phyloP scores from a whole-genome alignment of 495 filamentous ascomycete genomes.

The Tuber magnatum region DNA sequence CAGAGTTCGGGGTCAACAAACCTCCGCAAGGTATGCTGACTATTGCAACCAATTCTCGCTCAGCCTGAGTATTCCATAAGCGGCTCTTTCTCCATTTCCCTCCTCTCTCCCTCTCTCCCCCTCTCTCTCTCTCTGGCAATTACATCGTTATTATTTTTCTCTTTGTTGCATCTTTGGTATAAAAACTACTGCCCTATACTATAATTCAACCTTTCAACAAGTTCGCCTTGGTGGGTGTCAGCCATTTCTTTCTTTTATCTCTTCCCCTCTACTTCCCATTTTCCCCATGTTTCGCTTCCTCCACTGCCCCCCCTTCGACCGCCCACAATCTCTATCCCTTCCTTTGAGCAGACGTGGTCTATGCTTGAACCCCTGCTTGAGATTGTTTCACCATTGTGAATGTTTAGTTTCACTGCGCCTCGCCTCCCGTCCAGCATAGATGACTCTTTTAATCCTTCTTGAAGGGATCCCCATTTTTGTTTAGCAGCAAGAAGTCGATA shows the following conservation, averaged over 20 bases:
- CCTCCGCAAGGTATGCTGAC: neutral
- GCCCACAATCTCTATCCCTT: constrained; percentile 27
- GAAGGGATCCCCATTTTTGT: constrained; percentile 26
- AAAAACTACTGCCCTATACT: constrained; percentile 31
- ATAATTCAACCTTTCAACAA: constrained; percentile 30
- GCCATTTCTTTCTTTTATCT: constrained; percentile 23
- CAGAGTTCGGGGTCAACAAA: neutral
- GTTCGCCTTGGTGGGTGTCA: constrained; percentile 27
- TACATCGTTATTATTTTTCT: constrained; percentile 9
- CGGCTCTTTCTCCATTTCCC: neutral
- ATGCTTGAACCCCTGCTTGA: constrained; percentile 24
- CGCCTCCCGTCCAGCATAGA: constrained; percentile 30
- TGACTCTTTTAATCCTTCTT: constrained; percentile 13
- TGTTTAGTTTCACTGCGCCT: constrained; percentile 33
- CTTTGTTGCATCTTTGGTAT: constrained; percentile 37
- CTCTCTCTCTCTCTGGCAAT: neutral
- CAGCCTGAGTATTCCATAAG: neutral
- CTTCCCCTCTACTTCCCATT: neutral
- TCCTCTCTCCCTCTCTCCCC: neutral
- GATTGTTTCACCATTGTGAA: constrained; percentile 37
- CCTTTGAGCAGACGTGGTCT: constrained; percentile 23
- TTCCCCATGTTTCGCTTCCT: neutral
- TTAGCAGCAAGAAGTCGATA: constrained; percentile 19
- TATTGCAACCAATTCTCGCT: neutral
- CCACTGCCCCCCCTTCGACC: constrained; percentile 6